Evolutionary conservation across 2,329 filamentous ascomycete genomes (phyloP), one percentile per base, ranked within the genome.

Genomic region (Paecilomyces niveus): DNA sequence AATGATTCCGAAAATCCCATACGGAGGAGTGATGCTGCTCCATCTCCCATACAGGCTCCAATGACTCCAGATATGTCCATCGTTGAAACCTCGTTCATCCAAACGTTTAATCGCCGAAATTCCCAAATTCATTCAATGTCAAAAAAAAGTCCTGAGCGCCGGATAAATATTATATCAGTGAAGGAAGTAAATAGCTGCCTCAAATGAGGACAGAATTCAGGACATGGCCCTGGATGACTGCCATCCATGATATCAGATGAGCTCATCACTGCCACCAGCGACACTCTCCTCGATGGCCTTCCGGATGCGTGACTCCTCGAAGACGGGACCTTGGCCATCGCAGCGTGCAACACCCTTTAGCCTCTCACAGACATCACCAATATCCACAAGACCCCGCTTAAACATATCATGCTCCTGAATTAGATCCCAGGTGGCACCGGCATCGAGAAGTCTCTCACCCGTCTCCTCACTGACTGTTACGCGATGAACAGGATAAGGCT

Each of bases 301-400:
- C 51, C 85, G 73, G 15, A 97, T 87, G 52, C 85, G 84, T 24
- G 82, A 77, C 72, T 96, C 92, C 61, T 89, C 87, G 66, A 96
- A 96, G 49, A 94, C 92, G 1, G 92, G 92, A 0, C 92, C 89
- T 69, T 91, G 88, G 1, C 92, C 92, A 74, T 97, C 89, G 71
- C 92, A 96, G 67, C 87, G 85, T 18, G 90, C 89, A 67, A 84
- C 78, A 18, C 82, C 80, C 77, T 90, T 92, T 56, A 97, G 78
- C 11, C 86, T 81, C 68, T 94, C 89, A 71, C 88, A 92, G 32
- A 97, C 89, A 70, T 89, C 83, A 39, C 82, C 87, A 11, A 97
- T 85, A 72, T 97, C 90, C 26, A 97, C 87, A 21, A 90, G 78
- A 0, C 92, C 91, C 53, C 83, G 82, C 71, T 86, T 85, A 71